Evolutionary conservation across 495 filamentous ascomycete species (phyloP).

Genomic region (Xanthoparmelia taractica): DNA sequence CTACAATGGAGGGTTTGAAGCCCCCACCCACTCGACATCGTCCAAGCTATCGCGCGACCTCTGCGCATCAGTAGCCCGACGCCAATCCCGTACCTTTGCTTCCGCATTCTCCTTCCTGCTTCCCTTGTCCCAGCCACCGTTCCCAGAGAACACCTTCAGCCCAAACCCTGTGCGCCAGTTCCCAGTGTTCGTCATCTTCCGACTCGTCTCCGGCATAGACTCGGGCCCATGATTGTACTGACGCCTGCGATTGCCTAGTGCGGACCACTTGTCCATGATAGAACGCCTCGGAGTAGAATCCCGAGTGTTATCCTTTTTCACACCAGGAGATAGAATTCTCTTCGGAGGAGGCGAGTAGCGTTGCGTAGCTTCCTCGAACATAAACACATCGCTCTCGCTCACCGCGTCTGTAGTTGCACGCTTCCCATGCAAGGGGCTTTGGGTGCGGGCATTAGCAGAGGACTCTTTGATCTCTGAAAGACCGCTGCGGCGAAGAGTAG

Average conservation of each 20-base stretch:
- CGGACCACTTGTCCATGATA: conserved; percentile 77
- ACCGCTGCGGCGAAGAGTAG: conserved; percentile 33
- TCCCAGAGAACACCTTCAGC: conserved; percentile 39
- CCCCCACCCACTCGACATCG: conserved; percentile 85
- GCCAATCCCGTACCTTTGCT: conserved; percentile 51
- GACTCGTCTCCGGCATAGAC: conserved; percentile 30
- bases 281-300: conserved; percentile 30
- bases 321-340: conserved; percentile 30
- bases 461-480: conserved; percentile 31
- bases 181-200: conserved; percentile 30
- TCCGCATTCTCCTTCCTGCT: conserved; percentile 40
- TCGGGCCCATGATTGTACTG: conserved; percentile 48
- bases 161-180: conserved; percentile 47
- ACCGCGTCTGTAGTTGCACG: conserved; percentile 46
- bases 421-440: conserved; percentile 29
- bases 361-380: conserved; percentile 55
- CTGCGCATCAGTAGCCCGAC: conserved; percentile 44
- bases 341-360: conserved; percentile 48
- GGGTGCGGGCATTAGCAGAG: conserved; percentile 18
- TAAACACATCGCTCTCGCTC: conserved; percentile 55
- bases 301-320: conserved; percentile 18
- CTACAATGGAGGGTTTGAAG: conserved; percentile 54
- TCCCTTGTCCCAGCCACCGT: conserved; percentile 44
- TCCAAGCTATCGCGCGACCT: conserved; percentile 37
- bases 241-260: conserved; percentile 70